phyloP scores from a whole-genome alignment of 1,139 yeast species.

The Suhomyces bribrorum region DNA sequence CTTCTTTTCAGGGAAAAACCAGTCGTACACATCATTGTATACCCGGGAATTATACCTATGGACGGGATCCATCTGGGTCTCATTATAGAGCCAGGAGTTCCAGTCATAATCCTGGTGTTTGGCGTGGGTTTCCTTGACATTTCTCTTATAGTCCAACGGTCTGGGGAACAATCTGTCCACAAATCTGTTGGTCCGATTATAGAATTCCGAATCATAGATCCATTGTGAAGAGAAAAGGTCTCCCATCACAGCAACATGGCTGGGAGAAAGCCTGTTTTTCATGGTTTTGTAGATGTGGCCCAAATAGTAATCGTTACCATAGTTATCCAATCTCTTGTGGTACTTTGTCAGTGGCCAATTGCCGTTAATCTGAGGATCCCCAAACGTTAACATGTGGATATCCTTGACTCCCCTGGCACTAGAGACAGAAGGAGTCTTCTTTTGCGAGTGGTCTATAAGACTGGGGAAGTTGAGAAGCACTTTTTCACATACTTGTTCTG shows the following conservation, averaged over 20 bases:
- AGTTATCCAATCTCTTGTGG: constrained; percentile 75
- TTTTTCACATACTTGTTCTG: constrained; percentile 16
- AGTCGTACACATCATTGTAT: constrained; percentile 62
- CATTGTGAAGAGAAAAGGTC: constrained; percentile 95
- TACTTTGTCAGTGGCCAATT: constrained; percentile 72
- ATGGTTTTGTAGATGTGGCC: constrained; percentile 78
- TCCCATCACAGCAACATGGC: constrained; percentile 87
- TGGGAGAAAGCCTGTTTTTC: constrained; percentile 64
- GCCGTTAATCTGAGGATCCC: constrained; percentile 97
- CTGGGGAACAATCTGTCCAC: constrained; percentile 63
- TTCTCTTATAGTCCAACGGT: constrained; percentile 49
- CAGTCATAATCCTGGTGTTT: constrained; percentile 58
- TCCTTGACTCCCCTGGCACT: constrained; percentile 35
- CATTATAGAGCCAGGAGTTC: constrained; percentile 46
- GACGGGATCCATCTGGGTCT: constrained; percentile 39
- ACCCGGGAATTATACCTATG: constrained; percentile 51
- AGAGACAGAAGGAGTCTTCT: constrained; percentile 7
- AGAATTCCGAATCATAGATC: constrained; percentile 86
- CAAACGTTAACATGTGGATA: constrained; percentile 73
- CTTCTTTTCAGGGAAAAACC: constrained; percentile 49
- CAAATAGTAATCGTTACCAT: constrained; percentile 83
- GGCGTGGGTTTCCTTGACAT: constrained; percentile 47
- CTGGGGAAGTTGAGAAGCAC: constrained; percentile 34
- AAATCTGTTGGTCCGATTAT: constrained; percentile 71
- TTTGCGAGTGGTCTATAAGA: constrained; percentile 18